Evolutionary conservation across 345 rosid species (phyloP), one percentile per base, ranked within the genome.

Genomic region (Microthlaspi erraticum): DNA sequence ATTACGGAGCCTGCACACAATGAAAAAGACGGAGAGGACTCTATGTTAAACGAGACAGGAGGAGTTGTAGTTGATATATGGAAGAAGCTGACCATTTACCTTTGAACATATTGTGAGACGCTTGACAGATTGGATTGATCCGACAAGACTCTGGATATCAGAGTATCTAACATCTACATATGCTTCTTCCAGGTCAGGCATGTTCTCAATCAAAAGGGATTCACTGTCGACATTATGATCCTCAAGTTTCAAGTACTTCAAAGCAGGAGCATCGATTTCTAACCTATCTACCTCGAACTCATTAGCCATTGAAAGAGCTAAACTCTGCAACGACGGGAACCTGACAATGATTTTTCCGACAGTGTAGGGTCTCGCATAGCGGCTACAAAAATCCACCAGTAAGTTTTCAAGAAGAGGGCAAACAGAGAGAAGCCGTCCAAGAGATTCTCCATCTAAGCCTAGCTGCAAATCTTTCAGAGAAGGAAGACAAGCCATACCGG

Each of bases 401-500:
- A 67, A 34, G 18, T 54, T 7, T 52, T 66, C 67, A 14, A 62
- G 41, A 62, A 44, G 11, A 16, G 11, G 29, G 13, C 54, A 29
- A 31, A 8, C 19, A 50, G 37, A 50, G 5, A 65, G 37, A 37
- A 65, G 49, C 3, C 36, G 45, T 49, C 0, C 18, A 48, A 60
- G 13, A 51, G 60, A 26, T 26, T 31, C n/a, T 42, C n/a, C 53
- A 29, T 66, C 14, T 6, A 39, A 39, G 62, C 7, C n/a, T 29
- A 66, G 51, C 0, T 29, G n/a, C 53, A 67, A 42, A 29, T 5
- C 31, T 42, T 54, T 42, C 1, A 67, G 42, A 41, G 41, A 53
- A 9, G 53, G 53, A 32, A 67, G 62, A 67, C 29, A 4, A 53
- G 32, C 72, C 62, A 42, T 42, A 29, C n/a, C n/a, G n/a, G 43